These are phyloP conservation scores for Diddensiella caesifluorescens DNA, from an alignment of 805 yeast genomes.

Conservation along the genomic window DNA sequence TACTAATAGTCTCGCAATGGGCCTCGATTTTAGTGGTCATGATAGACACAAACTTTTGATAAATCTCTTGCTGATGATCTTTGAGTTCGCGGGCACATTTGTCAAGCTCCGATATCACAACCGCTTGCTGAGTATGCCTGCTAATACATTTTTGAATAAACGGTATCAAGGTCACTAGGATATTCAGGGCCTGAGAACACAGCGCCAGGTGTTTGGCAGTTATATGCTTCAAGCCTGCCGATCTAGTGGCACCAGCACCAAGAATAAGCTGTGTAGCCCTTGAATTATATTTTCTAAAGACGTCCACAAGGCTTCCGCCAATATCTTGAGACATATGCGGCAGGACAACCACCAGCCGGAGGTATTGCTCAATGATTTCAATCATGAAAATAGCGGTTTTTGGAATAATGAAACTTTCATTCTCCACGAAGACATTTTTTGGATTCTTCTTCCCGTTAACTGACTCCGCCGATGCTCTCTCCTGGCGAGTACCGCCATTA, in stretches of 20 bases:
- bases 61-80: constrained; percentile 61
- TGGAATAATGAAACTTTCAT: constrained; percentile 54
- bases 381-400: constrained; percentile 42
- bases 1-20: constrained; percentile 45
- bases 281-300: constrained; percentile 48
- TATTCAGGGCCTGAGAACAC: constrained; percentile 58
- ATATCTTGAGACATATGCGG: constrained; percentile 37
- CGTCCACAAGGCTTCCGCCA: constrained; percentile 33
- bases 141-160: constrained; percentile 31
- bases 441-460: constrained; percentile 18
- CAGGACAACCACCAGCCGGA: constrained; percentile 52
- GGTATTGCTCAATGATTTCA: constrained; percentile 43
- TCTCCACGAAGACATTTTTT: constrained; percentile 40
- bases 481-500: constrained; percentile 13
- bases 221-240: constrained; percentile 69
- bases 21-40: constrained; percentile 59
- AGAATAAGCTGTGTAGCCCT: constrained; percentile 56
- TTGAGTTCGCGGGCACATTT: constrained; percentile 39
- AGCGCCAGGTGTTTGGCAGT: constrained; percentile 67
- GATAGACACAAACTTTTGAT: constrained; percentile 58
- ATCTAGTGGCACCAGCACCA: constrained; percentile 69
- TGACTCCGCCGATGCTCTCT: constrained; percentile 20
- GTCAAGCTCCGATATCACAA: constrained; percentile 36
- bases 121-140: constrained; percentile 28
- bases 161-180: constrained; percentile 39